Evolutionary conservation across 495 filamentous ascomycete genomes (phyloP), one percentile per base, ranked within the genome.

Genomic region (Pyronema omphalodes): DNA sequence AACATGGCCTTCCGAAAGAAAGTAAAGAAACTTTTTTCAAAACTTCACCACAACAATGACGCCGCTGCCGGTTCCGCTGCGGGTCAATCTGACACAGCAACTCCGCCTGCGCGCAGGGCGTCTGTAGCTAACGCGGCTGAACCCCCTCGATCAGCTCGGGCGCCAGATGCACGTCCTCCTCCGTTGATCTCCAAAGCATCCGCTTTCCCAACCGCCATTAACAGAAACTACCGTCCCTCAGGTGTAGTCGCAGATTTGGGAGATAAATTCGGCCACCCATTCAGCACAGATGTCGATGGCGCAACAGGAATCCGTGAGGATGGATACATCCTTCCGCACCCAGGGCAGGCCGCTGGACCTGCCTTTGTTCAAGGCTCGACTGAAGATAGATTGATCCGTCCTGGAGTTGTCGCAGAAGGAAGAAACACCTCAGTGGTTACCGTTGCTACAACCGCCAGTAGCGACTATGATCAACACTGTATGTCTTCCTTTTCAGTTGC

Each of bases 381-480:
- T 7, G 39, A 41, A 17, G 23, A 29, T 29, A 1, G 23, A 29
- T 29, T 29, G 23, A 29, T 29, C 23, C 23, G 23, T 29, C 23
- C 23, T 29, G 23, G 23, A 29, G 23, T 29, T 29, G 23, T 29
- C 23, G 23, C 23, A 29, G 23, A 29, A 29, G 23, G 23, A 29
- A 29, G 39, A 12, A 41, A 41, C 7, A 50, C 29, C 34, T 40
- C 34, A 3, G n/a, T 17, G 34, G 36, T 41, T 9, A 40, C 50
- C 29, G n/a, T 19, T 3, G 29, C 17, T 36, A 45, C 52, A 18
- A 9, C 6, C 12, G 52, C 52, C 6, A 54, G 52, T 40, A 54
- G 52, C 18, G 52, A 54, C 45, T 54, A 54, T 46, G 52, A 54
- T 14, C 40, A 39, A 15, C 52, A 54, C 23, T 54, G 52, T 53